Percentiles rank a stretch among this genome's conserved stretches.
These are phyloP conservation scores for Populus hybrid DNA, from an alignment of 441 rosid genomes.

Conservation along the genomic window DNA sequence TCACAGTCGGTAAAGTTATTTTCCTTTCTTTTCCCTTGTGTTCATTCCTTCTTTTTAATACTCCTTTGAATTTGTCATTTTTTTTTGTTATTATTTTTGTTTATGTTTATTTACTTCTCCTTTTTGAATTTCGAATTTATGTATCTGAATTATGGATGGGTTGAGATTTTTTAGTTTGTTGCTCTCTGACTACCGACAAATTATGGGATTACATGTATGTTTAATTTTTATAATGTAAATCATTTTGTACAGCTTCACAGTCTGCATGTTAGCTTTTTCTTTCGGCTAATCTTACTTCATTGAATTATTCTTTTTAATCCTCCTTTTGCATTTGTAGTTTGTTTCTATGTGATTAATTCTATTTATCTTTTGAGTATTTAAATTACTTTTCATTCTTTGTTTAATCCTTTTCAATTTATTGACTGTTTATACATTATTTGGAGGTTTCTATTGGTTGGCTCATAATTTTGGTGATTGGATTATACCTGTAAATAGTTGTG, in stretches of 20 bases:
- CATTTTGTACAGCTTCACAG: neutral
- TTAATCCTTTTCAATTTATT: neutral
- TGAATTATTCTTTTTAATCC: neutral
- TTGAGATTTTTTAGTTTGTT: neutral
- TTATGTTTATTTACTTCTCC: neutral
- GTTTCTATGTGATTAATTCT: neutral
- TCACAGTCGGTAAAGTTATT: slow-evolving; percentile 21
- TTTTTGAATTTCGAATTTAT: neutral
- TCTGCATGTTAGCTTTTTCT: slow-evolving; percentile 23
- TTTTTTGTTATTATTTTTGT: neutral
- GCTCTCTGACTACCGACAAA: neutral
- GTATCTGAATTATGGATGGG: neutral
- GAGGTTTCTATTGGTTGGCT: neutral
- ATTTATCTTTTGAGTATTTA: too few relatives aligned
- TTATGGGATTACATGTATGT: neutral
- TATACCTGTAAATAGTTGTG: neutral
- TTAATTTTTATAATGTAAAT: neutral
- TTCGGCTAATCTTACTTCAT: neutral
- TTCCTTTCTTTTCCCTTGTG: neutral
- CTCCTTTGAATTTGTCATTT: neutral
- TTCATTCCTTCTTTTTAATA: neutral
- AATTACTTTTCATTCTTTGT: neutral
- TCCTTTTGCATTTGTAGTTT: neutral
- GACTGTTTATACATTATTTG: neutral
- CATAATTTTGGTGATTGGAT: neutral